Percentiles rank a stretch among this genome's conserved stretches.
These are phyloP conservation scores for Fusarium sp. DNA, from an alignment of 2,329 filamentous ascomycete species.

Conservation along the genomic window DNA sequence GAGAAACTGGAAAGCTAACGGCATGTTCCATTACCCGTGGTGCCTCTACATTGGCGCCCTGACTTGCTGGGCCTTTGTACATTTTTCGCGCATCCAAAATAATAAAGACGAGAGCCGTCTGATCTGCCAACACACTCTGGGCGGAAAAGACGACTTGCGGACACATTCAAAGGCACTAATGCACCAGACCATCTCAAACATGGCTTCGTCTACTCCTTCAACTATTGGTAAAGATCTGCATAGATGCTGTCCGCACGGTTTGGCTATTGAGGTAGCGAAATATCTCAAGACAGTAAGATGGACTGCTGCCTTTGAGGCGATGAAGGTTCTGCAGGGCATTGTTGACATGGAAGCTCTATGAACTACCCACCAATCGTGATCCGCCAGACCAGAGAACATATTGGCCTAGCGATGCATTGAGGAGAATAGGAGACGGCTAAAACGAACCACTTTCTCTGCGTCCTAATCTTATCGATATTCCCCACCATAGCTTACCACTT, in stretches of 20 bases:
- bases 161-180: background rate
- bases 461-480: background rate
- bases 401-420: too few relatives aligned
- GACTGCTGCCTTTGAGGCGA: background rate
- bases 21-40: background rate
- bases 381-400: too few relatives aligned
- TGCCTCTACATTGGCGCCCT: background rate
- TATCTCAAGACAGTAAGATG: background rate
- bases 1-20: background rate
- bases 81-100: background rate
- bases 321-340: background rate
- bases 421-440: rapidly evolving
- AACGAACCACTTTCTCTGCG: background rate
- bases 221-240: background rate
- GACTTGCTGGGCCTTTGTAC: background rate
- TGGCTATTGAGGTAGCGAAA: background rate
- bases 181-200: background rate
- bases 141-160: background rate
- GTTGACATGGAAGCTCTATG: background rate
- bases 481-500: background rate
- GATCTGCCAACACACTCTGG: background rate
- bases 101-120: rapidly evolving
- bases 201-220: background rate
- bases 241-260: background rate
- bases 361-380: background rate